These are phyloP conservation scores for Kodamaea sp. DNA, from an alignment of 1,139 yeast species.

Conservation along the genomic window DNA sequence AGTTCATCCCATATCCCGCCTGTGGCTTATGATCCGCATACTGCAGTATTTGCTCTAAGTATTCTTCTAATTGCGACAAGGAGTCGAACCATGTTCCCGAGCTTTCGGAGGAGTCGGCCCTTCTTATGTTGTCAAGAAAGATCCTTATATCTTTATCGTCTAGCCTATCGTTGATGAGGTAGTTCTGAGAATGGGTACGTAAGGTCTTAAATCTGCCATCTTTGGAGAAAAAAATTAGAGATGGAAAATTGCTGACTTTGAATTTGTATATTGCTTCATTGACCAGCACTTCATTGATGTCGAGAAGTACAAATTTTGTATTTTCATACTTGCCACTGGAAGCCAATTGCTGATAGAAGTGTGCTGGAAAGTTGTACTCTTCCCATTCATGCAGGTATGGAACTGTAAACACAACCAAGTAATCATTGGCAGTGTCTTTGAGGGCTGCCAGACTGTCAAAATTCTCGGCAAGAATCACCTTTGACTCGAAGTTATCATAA, in stretches of 20 bases:
- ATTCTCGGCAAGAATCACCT: slow-evolving; percentile 8
- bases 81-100: slow-evolving; percentile 20
- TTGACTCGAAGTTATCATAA: slow-evolving; percentile 18
- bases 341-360: slow-evolving; percentile 36
- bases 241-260: slow-evolving; percentile 37
- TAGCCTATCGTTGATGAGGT: slow-evolving; percentile 21
- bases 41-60: slow-evolving; percentile 11
- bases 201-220: slow-evolving; percentile 25
- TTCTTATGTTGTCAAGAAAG: slow-evolving; percentile 24
- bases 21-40: slow-evolving; percentile 15
- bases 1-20: slow-evolving; percentile 22
- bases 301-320: slow-evolving; percentile 27
- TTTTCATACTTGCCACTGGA: slow-evolving; percentile 8
- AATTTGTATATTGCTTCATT: slow-evolving; percentile 24
- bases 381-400: slow-evolving; percentile 32
- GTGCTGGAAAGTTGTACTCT: slow-evolving; percentile 33
- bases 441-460: background rate
- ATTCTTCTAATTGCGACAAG: slow-evolving; percentile 13
- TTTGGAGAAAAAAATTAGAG: slow-evolving; percentile 27
- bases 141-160: slow-evolving; percentile 19
- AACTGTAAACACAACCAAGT: slow-evolving; percentile 30
- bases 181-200: slow-evolving; percentile 30
- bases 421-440: slow-evolving; percentile 11
- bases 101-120: slow-evolving; percentile 13
- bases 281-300: slow-evolving; percentile 22